Base-by-base conservation (phyloP, 2,329 filamentous ascomycete species). In the Ophidiomyces ophidiicola region DNA sequence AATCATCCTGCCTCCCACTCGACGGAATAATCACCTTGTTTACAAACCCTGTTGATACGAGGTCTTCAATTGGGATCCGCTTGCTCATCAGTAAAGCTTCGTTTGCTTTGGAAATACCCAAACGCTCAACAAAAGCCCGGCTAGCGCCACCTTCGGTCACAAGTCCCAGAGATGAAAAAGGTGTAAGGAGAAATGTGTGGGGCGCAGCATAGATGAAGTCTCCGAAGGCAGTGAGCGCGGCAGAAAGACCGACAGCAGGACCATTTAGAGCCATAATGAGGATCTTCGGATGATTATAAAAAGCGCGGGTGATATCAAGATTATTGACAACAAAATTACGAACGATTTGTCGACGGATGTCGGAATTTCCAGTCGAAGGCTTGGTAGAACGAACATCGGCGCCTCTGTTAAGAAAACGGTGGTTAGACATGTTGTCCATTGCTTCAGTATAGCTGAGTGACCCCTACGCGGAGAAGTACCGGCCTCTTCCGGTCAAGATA, bases 81-180 rank as follows among this genome's bases (percentile, higher is more conserved):
- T 81, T 82, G 53, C 81, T 86, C 80, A 93, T 90, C 49, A 98
- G 78, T 8, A 96, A 71, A 8, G 90, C 88, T 68, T 96, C 90
- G 55, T 92, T 93, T 6, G 86, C 87, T 56, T 83, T 82, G 43
- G 74, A 67, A 36, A 85, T 72, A 1, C 90, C 90, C 17, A 96
- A 68, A 0, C 88, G 69, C 51, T 80, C 72, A 10, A 90, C 83
- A 42, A 96, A 80, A 0, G 79, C 84, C 40, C 77, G 68, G 11
- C 78, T 84, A 0, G 86, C 78, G 32, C 80, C 84, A 28, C 88
- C 90, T 64, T 96, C 90, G 39, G 86, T 74, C 0, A 96, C 87
- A 1, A 98, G 74, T 1, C 90, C 88, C 1, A 96, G 72, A 1
- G 82, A 88, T 3, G 79, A 80, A 63, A 96, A 96, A 3, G 90